Conservation (phyloP, 768 basidiomycete species). For the Macrolepiota albuminosa region DNA sequence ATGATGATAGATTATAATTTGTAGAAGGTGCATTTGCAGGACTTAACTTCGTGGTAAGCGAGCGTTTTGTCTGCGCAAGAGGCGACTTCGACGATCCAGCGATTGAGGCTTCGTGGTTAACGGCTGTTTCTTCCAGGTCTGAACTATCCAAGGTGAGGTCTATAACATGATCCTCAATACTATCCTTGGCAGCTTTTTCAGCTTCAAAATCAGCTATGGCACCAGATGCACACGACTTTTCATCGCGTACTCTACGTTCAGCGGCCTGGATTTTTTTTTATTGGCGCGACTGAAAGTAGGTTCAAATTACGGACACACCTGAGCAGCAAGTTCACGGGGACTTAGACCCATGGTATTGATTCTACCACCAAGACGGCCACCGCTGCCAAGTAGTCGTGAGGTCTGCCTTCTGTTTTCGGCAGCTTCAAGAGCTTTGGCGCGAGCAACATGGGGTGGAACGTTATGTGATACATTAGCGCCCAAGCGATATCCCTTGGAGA, state of each 20-base stretch:
- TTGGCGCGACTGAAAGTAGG: background rate
- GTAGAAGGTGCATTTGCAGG: background rate
- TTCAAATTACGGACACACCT: slow-evolving; percentile 29
- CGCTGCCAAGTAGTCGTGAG: slow-evolving; percentile 39
- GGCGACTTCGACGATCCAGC: slow-evolving; percentile 21
- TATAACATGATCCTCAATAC: slow-evolving; percentile 54
- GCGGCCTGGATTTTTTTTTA: slow-evolving; percentile 59
- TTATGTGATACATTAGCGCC: slow-evolving; percentile 67
- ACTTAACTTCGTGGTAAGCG: slow-evolving; percentile 5
- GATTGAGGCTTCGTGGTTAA: slow-evolving; percentile 11
- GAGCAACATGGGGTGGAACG: slow-evolving; percentile 59
- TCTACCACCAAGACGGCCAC: slow-evolving; percentile 55
- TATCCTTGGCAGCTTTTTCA: slow-evolving; percentile 64
- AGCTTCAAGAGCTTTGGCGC: slow-evolving; percentile 66
- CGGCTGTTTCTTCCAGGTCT: slow-evolving; percentile 32
- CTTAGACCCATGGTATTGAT: slow-evolving; percentile 37
- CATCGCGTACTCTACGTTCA: slow-evolving; percentile 70
- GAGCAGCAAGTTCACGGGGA: slow-evolving; percentile 69
- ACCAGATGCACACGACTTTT: slow-evolving; percentile 69
- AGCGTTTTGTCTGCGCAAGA: slow-evolving; percentile 9
- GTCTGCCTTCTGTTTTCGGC: slow-evolving; percentile 67
- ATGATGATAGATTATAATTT: background rate
- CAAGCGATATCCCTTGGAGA: slow-evolving; percentile 64
- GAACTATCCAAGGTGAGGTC: slow-evolving; percentile 48
- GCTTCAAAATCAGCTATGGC: slow-evolving; percentile 53